Conservation (phyloP, 1,284 basidiomycete genomes). For the Tylopilus sp. region DNA sequence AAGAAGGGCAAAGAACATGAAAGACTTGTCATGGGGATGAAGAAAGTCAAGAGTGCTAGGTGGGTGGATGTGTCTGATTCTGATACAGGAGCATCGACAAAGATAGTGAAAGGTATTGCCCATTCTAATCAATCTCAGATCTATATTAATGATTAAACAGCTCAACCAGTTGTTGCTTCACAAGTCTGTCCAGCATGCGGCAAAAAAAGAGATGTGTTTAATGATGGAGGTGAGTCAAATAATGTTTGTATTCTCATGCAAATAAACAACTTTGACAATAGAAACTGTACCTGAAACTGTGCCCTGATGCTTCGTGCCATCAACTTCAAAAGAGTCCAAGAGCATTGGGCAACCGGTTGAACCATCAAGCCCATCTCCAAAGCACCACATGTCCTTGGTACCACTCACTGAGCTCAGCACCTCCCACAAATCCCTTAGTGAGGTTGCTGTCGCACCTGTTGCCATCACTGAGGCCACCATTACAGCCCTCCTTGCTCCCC, state of each 20-base stretch:
- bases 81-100: background rate
- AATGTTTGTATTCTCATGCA: background rate
- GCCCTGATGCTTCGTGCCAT: background rate
- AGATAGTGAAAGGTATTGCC: conserved; percentile 1
- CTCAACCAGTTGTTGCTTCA: background rate
- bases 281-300: background rate
- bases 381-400: background rate
- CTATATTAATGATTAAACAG: background rate
- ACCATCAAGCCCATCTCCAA: background rate
- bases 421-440: background rate
- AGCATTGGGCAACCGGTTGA: background rate
- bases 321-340: background rate
- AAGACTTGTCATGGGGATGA: background rate
- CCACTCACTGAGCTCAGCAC: background rate
- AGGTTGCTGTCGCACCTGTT: background rate
- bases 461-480: too few species aligned
- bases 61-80: background rate
- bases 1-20: background rate
- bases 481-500: too few species aligned
- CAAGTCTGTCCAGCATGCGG: background rate
- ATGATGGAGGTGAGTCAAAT: background rate
- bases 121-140: background rate
- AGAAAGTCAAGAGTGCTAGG: background rate
- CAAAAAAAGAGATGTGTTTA: background rate
- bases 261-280: background rate